Conservation (phyloP, 352 stramenopile genomes). For the Lagenidium giganteum region DNA sequence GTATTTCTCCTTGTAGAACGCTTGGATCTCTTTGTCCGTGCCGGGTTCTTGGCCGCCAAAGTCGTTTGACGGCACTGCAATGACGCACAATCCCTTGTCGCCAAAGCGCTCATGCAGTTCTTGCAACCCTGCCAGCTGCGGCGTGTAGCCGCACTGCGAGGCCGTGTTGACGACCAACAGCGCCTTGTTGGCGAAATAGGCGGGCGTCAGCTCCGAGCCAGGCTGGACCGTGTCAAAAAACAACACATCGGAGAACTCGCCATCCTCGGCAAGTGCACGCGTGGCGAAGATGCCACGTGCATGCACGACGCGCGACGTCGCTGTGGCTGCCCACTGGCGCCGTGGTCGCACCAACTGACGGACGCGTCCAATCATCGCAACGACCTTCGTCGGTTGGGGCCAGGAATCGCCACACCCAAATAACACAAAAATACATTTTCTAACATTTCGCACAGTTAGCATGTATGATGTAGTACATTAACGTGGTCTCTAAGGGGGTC, state of each 20-base stretch:
- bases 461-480: too few relatives aligned
- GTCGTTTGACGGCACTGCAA: constrained; percentile 67
- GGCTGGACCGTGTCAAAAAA: constrained; percentile 42
- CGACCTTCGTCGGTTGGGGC: too few relatives aligned
- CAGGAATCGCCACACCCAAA: too few relatives aligned
- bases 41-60: constrained; percentile 53
- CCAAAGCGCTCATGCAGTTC: constrained; percentile 40
- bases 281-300: constrained; percentile 3
- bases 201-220: constrained; percentile 19
- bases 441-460: too few relatives aligned
- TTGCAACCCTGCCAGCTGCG: constrained; percentile 50
- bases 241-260: constrained; percentile 38
- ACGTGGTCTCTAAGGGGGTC: too few relatives aligned
- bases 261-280: constrained; percentile 6
- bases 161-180: constrained; percentile 71
- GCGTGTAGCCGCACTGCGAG: constrained; percentile 43
- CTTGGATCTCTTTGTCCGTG: constrained; percentile 30
- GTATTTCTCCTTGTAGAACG: constrained; percentile 33
- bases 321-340: too few relatives aligned
- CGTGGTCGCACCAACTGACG: too few relatives aligned
- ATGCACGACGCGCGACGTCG: too few relatives aligned
- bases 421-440: too few relatives aligned
- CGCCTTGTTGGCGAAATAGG: constrained; percentile 33
- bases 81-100: constrained; percentile 35
- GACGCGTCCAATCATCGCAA: too few relatives aligned